Conservation (phyloP, 1,284 basidiomycete species). For the Cystobasidium slooffiae region DNA sequence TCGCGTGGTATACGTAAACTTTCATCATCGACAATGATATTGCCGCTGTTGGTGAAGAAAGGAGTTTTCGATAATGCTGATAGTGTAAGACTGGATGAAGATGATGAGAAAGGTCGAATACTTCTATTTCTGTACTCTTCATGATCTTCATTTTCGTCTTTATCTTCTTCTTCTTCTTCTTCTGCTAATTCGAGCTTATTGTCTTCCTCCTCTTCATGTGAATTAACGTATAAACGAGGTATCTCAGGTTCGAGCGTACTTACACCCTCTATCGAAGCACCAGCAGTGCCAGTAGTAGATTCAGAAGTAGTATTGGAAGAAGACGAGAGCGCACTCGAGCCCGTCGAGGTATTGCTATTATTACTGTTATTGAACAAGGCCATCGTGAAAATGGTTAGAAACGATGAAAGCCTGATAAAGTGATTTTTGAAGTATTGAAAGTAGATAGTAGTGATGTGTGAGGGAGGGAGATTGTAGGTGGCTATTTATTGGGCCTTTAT, state of each 20-base stretch:
- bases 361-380: conserved; percentile 5
- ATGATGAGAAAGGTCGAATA: conserved; percentile 10
- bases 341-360: conserved; percentile 1
- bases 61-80: background rate
- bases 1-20: conserved; percentile 25
- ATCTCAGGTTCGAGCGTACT: conserved; percentile 20
- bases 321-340: background rate
- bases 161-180: background rate
- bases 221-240: conserved; percentile 1
- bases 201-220: background rate
- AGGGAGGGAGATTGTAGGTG: too few relatives aligned
- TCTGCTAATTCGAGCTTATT: background rate
- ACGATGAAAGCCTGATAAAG: background rate
- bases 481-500: too few relatives aligned
- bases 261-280: conserved; percentile 31
- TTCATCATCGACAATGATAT: background rate
- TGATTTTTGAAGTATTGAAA: too few relatives aligned
- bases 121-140: background rate
- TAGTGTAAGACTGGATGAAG: background rate
- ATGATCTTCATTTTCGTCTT: background rate
- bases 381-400: background rate
- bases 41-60: background rate
- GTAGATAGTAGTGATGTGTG: too few relatives aligned
- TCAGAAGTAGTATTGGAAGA: background rate
- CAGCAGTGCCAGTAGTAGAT: background rate